A percentile compares a stretch with the other conserved stretches of the same genome.
Evolutionary conservation across 2,329 filamentous ascomycete species (phyloP).

Genomic region (Purpureocillium takamizusanense): DNA sequence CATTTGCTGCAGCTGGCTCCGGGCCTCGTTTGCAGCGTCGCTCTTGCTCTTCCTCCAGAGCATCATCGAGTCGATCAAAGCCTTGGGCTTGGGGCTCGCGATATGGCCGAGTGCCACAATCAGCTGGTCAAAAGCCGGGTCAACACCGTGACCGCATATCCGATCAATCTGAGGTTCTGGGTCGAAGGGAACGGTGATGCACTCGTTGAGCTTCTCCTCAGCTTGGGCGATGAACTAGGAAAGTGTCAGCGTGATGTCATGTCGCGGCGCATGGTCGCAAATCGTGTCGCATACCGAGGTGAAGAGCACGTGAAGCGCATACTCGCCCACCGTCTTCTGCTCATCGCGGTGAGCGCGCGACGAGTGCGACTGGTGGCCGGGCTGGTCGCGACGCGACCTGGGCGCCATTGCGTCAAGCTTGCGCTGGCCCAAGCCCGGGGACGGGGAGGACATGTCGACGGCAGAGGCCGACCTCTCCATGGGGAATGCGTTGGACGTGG

Average conservation of each 20-base stretch:
- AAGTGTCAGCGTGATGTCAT: constrained; percentile 6
- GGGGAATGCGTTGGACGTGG: constrained; percentile 11
- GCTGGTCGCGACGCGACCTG: constrained; percentile 61
- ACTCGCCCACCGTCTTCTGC: constrained; percentile 91
- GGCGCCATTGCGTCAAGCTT: constrained; percentile 55
- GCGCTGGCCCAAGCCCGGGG: constrained; percentile 36
- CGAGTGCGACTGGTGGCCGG: constrained; percentile 69
- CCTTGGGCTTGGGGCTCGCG: constrained; percentile 86
- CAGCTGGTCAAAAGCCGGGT: constrained; percentile 85
- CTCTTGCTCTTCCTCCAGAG: constrained; percentile 95
- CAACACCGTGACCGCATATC: constrained; percentile 83
- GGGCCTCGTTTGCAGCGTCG: constrained; percentile 69
- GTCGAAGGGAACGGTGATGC: constrained; percentile 70
- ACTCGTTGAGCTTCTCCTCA: constrained; percentile 91
- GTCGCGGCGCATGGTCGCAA: background rate
- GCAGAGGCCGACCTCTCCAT: constrained; percentile 39
- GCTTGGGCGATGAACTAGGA: constrained; percentile 80
- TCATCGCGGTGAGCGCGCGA: constrained; percentile 64
- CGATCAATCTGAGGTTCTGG: constrained; percentile 77
- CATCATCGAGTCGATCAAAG: constrained; percentile 95
- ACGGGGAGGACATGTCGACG: constrained; percentile 32
- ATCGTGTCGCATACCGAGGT: constrained; percentile 57
- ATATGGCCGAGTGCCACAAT: constrained; percentile 92
- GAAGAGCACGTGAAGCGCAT: constrained; percentile 91
- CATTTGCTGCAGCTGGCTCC: constrained; percentile 46